Conservation (phyloP, 208 protist genomes). For the Crithidia expoeki region DNA sequence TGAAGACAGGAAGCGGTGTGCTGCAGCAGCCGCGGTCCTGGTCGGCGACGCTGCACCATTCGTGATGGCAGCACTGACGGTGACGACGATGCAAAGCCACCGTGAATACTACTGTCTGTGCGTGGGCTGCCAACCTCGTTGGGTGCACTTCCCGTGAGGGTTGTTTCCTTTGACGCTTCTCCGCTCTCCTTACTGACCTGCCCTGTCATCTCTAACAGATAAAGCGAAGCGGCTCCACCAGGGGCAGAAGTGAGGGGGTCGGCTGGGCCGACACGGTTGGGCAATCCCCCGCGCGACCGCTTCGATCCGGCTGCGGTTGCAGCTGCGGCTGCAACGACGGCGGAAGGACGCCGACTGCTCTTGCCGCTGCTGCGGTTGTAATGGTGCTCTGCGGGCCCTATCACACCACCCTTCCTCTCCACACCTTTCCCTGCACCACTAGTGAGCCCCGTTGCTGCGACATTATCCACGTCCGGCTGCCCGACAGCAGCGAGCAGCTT, state of each 20-base stretch:
- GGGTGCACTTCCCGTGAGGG: background rate
- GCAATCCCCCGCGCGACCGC: background rate
- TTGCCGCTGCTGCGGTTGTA: no score
- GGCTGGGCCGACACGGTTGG: background rate
- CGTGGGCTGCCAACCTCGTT: background rate
- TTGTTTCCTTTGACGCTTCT: background rate
- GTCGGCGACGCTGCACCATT: conserved; percentile 6
- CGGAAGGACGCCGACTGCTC: no score
- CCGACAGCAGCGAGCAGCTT: background rate
- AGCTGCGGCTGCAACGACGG: background rate
- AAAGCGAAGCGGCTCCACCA: conserved; percentile 11
- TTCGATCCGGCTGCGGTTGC: background rate
- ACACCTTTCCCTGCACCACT: background rate
- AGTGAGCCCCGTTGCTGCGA: background rate
- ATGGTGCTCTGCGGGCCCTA: no score
- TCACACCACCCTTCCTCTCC: background rate
- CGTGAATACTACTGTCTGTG: background rate
- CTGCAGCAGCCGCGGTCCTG: background rate
- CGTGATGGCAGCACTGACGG: no score
- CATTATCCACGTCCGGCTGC: background rate
- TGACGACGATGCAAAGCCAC: background rate
- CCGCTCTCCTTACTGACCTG: conserved; percentile 7
- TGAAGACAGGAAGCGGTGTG: background rate
- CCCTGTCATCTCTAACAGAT: conserved; percentile 21
- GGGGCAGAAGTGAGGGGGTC: conserved; percentile 17